Conservation (phyloP, 148 eudicot species). For the Rhododendron ferrugineum region DNA sequence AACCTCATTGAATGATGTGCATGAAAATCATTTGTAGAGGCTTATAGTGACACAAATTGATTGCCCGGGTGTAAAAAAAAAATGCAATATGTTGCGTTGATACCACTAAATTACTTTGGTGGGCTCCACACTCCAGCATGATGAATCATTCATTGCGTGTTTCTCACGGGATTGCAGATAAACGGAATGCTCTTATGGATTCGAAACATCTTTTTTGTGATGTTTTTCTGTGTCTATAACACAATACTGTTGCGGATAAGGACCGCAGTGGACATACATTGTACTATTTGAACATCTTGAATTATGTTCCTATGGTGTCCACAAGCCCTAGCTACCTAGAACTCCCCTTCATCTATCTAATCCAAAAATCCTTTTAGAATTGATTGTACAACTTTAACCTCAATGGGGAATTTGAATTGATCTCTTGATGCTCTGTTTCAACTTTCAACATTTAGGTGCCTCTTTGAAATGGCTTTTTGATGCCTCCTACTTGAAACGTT, state of each 20-base stretch:
- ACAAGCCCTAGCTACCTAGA: neutral
- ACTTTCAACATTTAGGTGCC: neutral
- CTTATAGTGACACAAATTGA: no score
- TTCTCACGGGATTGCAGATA: neutral
- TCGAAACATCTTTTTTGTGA: no score
- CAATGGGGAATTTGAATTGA: neutral
- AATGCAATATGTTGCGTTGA: no score
- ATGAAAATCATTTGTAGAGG: no score
- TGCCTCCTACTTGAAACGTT: neutral
- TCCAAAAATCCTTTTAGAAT: neutral
- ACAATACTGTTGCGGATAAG: neutral
- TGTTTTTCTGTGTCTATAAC: neutral
- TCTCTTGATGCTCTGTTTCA: neutral
- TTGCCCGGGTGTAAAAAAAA: no score
- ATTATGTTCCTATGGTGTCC: neutral
- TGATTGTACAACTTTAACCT: neutral
- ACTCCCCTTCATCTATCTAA: neutral
- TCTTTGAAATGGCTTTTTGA: neutral
- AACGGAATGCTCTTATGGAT: no score
- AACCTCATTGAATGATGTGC: no score
- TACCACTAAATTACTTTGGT: no score
- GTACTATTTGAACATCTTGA: neutral
- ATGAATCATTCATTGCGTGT: no score
- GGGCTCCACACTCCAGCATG: no score
- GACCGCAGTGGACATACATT: neutral